Percentiles rank a stretch among this genome's conserved stretches.
Conservation (phyloP, 352 stramenopile species). For the Phytophthora megakarya region DNA sequence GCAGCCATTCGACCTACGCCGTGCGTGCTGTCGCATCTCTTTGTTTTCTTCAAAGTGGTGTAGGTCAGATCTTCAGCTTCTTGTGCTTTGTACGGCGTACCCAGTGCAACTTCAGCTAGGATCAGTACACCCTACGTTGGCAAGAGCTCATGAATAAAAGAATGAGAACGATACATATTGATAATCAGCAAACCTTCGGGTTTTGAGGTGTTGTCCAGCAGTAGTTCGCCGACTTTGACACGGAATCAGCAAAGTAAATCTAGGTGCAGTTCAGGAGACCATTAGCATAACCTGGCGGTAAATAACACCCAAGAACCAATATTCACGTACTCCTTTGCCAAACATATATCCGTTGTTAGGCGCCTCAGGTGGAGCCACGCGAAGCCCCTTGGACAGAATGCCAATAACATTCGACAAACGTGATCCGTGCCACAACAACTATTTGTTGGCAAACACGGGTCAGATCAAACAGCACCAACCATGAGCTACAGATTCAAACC, state of each 20-base stretch:
- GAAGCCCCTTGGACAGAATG: conserved; percentile 81
- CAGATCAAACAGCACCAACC: background rate
- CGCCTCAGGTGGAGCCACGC: conserved; percentile 80
- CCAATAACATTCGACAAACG: conserved; percentile 76
- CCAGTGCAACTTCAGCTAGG: conserved; percentile 68
- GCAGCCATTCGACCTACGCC: conserved; percentile 65
- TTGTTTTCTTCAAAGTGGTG: conserved; percentile 39
- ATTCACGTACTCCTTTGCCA: conserved; percentile 77
- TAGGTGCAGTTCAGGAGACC: conserved; percentile 18
- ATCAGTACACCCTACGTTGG: conserved; percentile 60
- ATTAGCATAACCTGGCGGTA: background rate
- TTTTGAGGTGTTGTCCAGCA: conserved; percentile 74
- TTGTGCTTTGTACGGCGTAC: conserved; percentile 47
- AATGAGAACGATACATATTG: too few species aligned
- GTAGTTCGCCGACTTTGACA: conserved; percentile 85
- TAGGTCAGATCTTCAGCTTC: conserved; percentile 64
- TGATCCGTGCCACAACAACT: conserved; percentile 89
- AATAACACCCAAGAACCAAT: background rate
- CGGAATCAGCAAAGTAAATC: conserved; percentile 88
- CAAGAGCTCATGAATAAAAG: background rate
- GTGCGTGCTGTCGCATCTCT: conserved; percentile 55
- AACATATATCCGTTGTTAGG: conserved; percentile 84
- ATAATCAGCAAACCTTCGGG: conserved; percentile 36
- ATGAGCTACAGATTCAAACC: conserved; percentile 23
- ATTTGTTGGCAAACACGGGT: conserved; percentile 1